Base-by-base conservation (phyloP, 148 eudicot species). In the Agrostemma githago region DNA sequence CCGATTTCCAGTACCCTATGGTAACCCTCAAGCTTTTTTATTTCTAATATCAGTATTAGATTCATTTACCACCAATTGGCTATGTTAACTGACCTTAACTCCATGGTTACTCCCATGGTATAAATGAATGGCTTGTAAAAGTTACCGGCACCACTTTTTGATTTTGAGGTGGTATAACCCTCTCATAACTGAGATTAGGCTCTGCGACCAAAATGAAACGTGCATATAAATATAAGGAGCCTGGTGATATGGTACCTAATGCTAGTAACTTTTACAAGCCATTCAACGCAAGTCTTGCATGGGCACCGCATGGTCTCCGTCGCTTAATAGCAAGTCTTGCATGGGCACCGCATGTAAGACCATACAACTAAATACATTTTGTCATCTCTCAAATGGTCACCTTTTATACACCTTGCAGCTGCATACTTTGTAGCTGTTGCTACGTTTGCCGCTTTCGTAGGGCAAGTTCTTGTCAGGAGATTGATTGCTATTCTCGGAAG, bases 1-100 rank as follows among this genome's bases (percentile, higher is more conserved):
- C 19, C 87, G 91, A 51, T 89, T 89, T 63, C 94, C 94, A 0
- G 81, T 88, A 6, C 87, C 89, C 21, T 89, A 89, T n/a, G 89
- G 94, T 89, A 84, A 70, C 54, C 46, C 14, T 65, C 44, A 37
- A 10, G 7, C 68, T 26, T 54, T 66, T 44, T 17, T 11, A 7
- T 3, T 69, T 39, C 34, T 46, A 12, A 57, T 11, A 57, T 73
- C 17, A 6, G 5, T 62, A 37, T 4, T 39, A 6, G 39, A 61
- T 34, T 58, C 16, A 26, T 21, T n/a, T 14, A 14, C 19, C 42
- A 8, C 8, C 2, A 7, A 2, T 34, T 0, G 16, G 8, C 20
- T 37, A 4, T 41, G 34, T 66, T 51, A 2, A 51, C 34, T 26
- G 34, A 26, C 34, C 34, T 26, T 26, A 26, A 26, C 3, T 15